Percentiles rank a stretch among this genome's conserved stretches.
Conservation (phyloP, 768 basidiomycete species). For the Suillus clintonianus region DNA sequence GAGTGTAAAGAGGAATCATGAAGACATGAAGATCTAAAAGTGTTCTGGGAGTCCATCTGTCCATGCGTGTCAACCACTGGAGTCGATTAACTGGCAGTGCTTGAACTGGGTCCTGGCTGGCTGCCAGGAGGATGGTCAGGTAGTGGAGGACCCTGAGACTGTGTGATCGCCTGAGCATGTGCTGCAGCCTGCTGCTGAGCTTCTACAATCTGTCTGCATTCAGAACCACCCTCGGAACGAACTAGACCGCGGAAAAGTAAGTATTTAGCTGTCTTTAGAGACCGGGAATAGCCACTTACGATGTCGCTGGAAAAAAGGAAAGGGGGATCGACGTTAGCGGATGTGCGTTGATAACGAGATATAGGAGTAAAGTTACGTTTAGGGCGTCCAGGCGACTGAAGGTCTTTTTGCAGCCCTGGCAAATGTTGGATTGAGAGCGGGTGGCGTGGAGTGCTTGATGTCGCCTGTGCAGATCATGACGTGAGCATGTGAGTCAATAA, state of each 20-base stretch:
- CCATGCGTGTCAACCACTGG: not conserved
- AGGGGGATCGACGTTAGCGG: constrained; percentile 22
- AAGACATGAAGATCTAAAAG: not conserved
- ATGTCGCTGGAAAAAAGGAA: constrained; percentile 59
- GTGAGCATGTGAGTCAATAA: constrained; percentile 2
- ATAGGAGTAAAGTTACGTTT: constrained; percentile 64
- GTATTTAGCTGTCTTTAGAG: constrained; percentile 22
- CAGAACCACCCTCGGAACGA: constrained; percentile 82
- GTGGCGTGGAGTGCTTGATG: constrained; percentile 89
- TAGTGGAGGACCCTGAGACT: constrained; percentile 14
- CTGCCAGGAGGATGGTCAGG: constrained; percentile 13
- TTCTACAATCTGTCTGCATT: constrained; percentile 56
- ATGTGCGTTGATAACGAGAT: constrained; percentile 3
- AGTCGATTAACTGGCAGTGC: constrained; percentile 2
- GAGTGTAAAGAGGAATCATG: not conserved
- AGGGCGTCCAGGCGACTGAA: constrained; percentile 93
- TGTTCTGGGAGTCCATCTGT: not conserved
- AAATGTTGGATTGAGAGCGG: constrained; percentile 82
- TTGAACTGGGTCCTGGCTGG: constrained; percentile 26
- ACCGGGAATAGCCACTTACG: constrained; percentile 47
- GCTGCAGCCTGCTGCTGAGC: constrained; percentile 36
- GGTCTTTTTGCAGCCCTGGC: constrained; percentile 90
- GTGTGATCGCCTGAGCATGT: constrained; percentile 26
- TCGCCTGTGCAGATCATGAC: constrained; percentile 48
- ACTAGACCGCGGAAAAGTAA: constrained; percentile 47